Conservation (phyloP, 2,329 filamentous ascomycete genomes). For the Venturia aucupariae region DNA sequence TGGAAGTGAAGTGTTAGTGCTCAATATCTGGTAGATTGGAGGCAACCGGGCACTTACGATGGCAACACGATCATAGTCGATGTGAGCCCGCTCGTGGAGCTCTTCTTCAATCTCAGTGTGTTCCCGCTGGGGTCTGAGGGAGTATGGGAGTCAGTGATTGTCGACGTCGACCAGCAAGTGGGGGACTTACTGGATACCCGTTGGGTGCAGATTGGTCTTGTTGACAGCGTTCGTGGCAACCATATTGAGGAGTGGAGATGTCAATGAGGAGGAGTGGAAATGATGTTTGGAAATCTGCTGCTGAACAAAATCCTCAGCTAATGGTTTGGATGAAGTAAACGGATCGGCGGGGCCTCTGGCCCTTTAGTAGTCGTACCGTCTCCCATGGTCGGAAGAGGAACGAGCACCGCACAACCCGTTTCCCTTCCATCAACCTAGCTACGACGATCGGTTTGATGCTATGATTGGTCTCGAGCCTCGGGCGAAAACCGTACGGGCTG, state of each 20-base stretch:
- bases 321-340: conserved; percentile 35
- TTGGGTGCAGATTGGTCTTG: conserved; percentile 85
- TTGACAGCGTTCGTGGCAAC: conserved; percentile 54
- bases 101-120: conserved; percentile 98
- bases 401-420: conserved; percentile 11
- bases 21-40: background rate
- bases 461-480: conserved; percentile 5
- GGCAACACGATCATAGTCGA: conserved; percentile 96
- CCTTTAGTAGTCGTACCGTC: conserved; percentile 15
- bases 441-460: background rate
- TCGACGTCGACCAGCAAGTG: conserved; percentile 8
- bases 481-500: conserved; percentile 7
- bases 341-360: conserved; percentile 16
- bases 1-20: conserved; percentile 25
- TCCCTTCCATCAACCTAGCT: conserved; percentile 7
- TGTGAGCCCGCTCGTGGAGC: conserved; percentile 94
- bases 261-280: conserved; percentile 50
- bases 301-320: conserved; percentile 47
- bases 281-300: conserved; percentile 50
- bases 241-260: conserved; percentile 34
- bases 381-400: conserved; percentile 12
- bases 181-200: conserved; percentile 72
- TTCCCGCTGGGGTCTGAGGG: conserved; percentile 64
- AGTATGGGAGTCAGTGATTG: conserved; percentile 3
- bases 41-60: conserved; percentile 57